Evolutionary conservation across 1,284 basidiomycete species (phyloP), one percentile per base, ranked within the genome.

Genomic region (Cutaneotrichosporon curvatum): DNA sequence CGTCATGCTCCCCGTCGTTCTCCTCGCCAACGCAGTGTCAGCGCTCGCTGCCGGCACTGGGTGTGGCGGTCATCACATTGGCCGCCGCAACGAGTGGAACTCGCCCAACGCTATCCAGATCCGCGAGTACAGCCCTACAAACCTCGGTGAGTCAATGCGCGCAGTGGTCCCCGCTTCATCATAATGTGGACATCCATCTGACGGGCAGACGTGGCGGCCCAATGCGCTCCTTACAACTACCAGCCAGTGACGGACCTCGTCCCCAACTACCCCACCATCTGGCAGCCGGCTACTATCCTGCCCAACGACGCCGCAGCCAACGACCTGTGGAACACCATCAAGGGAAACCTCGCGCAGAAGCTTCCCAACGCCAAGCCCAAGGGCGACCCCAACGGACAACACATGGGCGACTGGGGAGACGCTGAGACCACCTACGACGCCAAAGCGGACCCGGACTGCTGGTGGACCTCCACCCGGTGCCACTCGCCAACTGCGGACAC

Each of bases 391-490:
- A 28, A 28, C 25, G 25, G 25, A 7, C 25, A 28, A 12, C 25
- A 28, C 25, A 20, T 32, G 44, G 37, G 44, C 22, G 37, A 45
- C 37, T 45, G 31, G 16, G 19, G 31, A 18, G 32, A 38, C 23
- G 33, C 32, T 9, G 33, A 43, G 32, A 21, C 32, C 10, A 18
- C 25, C 21, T 31, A 42, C 31, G 28, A 42, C 28, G 19, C 14
- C 23, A 12, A 23, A 8, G 38, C 15, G 31, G 34, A 39, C 43
- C 32, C 34, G 14, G 34, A 47, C 49, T 45, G 69, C 55, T 73
- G 71, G 72, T 75, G 72, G 73, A 67, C 71, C 1, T 63, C 55
- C 44, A 56, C 55, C 16, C 52, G 62, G 40, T 74, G 73, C 51
- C 63, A 59, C 19, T 62, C 53, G 1, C 70, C 73, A 20, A 12